phyloP scores from a whole-genome alignment of 305 asterid genomes.

The Galium porrigens region DNA sequence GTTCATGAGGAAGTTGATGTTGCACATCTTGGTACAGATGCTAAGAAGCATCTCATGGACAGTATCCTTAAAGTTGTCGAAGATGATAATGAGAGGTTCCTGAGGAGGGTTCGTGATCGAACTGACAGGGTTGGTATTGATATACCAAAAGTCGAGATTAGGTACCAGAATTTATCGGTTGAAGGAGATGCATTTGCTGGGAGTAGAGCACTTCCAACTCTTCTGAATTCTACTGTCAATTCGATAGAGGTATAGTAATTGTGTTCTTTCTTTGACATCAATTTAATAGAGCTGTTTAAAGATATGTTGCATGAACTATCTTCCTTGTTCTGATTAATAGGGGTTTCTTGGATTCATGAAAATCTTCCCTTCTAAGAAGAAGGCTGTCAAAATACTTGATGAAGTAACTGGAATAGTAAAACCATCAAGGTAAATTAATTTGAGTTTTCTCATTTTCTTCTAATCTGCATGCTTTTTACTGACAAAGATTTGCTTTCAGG shows the following conservation, averaged over 20 bases:
- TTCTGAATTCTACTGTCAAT: constrained; percentile 56
- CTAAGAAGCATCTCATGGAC: constrained; percentile 47
- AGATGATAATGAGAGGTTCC: constrained; percentile 74
- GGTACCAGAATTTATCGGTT: constrained; percentile 49
- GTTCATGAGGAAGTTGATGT: constrained; percentile 64
- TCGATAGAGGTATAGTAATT: constrained; percentile 43
- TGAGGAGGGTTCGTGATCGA: constrained; percentile 57
- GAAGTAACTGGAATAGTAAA: constrained; percentile 57
- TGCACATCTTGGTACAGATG: constrained; percentile 40
- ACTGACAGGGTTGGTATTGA: constrained; percentile 81
- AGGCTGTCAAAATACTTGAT: constrained; percentile 51
- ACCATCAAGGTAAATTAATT: constrained; percentile 53
- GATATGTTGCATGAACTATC: background rate
- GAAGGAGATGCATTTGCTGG: constrained; percentile 69
- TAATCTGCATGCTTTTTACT: background rate
- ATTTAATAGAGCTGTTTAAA: background rate
- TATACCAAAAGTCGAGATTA: constrained; percentile 68
- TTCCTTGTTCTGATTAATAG: constrained; percentile 23
- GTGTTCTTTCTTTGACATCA: background rate
- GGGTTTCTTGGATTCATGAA: constrained; percentile 53
- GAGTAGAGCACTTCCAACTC: constrained; percentile 83
- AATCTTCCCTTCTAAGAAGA: constrained; percentile 63
- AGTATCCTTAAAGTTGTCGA: constrained; percentile 54
- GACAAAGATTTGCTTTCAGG: constrained; percentile 26
- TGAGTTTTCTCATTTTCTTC: background rate